phyloP scores from a whole-genome alignment of 495 filamentous ascomycete species.

The Penicillium arizonense region DNA sequence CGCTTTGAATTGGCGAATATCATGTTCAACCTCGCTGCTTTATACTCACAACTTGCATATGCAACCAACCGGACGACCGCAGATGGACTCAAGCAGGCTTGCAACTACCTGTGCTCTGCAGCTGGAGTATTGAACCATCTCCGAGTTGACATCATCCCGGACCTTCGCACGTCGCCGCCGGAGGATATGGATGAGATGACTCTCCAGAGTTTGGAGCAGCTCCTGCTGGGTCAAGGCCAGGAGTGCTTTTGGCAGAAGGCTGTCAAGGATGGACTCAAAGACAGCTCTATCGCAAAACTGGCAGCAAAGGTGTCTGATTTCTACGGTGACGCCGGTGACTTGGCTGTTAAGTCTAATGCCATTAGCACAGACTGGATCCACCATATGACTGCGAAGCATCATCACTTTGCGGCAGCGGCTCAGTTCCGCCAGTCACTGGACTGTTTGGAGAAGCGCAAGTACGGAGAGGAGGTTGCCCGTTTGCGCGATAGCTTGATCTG shows the following conservation, averaged over 20 bases:
- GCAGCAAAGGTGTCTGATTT: conserved; percentile 91
- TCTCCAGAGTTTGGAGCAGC: conserved; percentile 75
- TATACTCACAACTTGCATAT: conserved; percentile 91
- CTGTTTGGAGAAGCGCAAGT: conserved; percentile 89
- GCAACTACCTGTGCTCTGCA: conserved; percentile 86
- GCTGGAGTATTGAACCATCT: conserved; percentile 83
- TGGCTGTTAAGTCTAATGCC: conserved; percentile 80
- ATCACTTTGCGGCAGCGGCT: conserved; percentile 95
- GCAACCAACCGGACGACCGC: conserved; percentile 73
- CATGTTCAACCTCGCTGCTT: conserved; percentile 85
- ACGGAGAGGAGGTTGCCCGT: conserved; percentile 92
- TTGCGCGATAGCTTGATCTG: conserved; percentile 78
- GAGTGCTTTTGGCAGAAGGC: conserved; percentile 99
- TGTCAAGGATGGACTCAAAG: conserved; percentile 89
- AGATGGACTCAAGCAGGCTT: conserved; percentile 84
- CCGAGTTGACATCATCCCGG: conserved; percentile 75
- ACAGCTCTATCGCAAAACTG: conserved; percentile 84
- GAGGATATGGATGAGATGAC: conserved; percentile 95
- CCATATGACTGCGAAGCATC: conserved; percentile 94
- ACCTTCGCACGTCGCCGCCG: conserved; percentile 79
- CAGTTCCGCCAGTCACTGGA: conserved; percentile 94
- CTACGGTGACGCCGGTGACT: conserved; percentile 81
- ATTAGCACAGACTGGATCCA: conserved; percentile 97
- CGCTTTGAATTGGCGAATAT: conserved; percentile 94
- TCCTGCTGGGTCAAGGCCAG: conserved; percentile 88